A percentile compares a stretch with the other conserved stretches of the same genome.
phyloP scores from a whole-genome alignment of 2,329 filamentous ascomycete species.

The Penicillium sp. region DNA sequence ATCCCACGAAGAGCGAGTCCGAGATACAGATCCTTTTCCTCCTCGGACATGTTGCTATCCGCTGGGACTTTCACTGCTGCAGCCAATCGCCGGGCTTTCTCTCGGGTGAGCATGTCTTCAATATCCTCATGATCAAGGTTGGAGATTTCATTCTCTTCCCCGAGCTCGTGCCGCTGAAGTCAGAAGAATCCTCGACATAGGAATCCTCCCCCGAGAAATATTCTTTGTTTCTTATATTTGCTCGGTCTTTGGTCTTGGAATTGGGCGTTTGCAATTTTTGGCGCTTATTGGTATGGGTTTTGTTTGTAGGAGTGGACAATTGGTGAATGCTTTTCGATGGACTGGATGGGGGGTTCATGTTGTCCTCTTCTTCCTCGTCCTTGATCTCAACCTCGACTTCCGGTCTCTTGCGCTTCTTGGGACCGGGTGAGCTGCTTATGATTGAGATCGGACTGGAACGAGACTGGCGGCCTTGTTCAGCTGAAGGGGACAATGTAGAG shows the following conservation, averaged over 20 bases:
- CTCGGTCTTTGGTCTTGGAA: too few relatives aligned
- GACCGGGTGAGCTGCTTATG: background rate
- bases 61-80: conserved; percentile 37
- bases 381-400: background rate
- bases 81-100: conserved; percentile 34
- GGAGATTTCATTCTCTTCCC: background rate
- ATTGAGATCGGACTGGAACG: background rate
- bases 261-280: too few relatives aligned
- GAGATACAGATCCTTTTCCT: conserved; percentile 50
- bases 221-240: background rate
- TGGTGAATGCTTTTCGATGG: background rate
- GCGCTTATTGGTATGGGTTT: too few relatives aligned
- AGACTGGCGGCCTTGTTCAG: background rate
- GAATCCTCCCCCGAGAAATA: background rate
- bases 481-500: background rate
- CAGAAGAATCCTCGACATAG: conserved; percentile 11
- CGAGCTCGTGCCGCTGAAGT: conserved; percentile 11
- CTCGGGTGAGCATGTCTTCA: conserved; percentile 26
- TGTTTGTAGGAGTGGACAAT: too few relatives aligned
- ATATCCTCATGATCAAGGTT: conserved; percentile 23
- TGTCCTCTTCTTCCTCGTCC: background rate
- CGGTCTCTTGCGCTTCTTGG: background rate
- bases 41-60: conserved; percentile 46
- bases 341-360: too few relatives aligned
- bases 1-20: conserved; percentile 53